A percentile compares a stretch with the other conserved stretches of the same genome.
phyloP scores from a whole-genome alignment of 1,284 basidiomycete genomes.

The Boletus sp. region DNA sequence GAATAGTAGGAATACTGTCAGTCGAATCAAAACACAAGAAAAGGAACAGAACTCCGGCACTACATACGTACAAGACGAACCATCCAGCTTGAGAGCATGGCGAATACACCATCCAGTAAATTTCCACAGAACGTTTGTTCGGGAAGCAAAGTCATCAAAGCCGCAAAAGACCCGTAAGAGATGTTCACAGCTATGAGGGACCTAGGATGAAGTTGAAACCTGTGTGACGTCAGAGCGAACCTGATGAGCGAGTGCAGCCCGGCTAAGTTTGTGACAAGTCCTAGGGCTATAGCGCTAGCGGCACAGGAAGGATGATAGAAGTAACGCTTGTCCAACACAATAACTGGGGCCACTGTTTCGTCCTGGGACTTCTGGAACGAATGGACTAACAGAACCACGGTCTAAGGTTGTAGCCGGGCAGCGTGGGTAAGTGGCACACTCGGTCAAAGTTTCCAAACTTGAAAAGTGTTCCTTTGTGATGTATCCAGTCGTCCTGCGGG shows the following conservation, averaged over 20 bases:
- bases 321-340: conserved; percentile 55
- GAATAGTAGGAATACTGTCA: background rate
- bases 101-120: background rate
- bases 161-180: background rate
- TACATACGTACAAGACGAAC: background rate
- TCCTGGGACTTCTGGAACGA: no score
- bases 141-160: background rate
- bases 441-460: background rate
- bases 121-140: conserved; percentile 1
- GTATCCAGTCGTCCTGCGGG: conserved; percentile 31
- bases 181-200: background rate
- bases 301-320: conserved; percentile 59
- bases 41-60: no score
- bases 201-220: background rate
- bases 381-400: background rate
- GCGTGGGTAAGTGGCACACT: conserved; percentile 8
- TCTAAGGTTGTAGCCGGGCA: no score
- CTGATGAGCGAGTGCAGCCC: background rate
- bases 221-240: background rate
- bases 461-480: conserved; percentile 15
- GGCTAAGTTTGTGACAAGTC: no score
- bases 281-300: no score
- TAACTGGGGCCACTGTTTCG: conserved; percentile 44
- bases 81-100: background rate
- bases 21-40: background rate